Base-by-base conservation (phyloP, 257 asterid species). In the Solanum verrucosum region DNA sequence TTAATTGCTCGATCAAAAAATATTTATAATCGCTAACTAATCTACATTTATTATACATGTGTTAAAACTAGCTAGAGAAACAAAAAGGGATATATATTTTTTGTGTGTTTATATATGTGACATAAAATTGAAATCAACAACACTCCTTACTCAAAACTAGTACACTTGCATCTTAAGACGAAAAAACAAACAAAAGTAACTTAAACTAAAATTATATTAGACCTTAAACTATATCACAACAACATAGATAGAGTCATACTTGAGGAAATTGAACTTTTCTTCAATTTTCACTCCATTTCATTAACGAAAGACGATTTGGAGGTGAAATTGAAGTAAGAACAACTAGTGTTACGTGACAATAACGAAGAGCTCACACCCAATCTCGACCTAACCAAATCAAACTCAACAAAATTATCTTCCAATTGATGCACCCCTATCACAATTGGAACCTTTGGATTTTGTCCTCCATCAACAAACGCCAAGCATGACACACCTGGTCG, bases 381-480 rank as follows among this genome's bases (percentile, higher is more conserved):
- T 56, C 90, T 84, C 1, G 92, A 89, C 21, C 79, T 81, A 3
- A 31, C 87, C 73, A 92, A 65, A 79, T 92, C 93, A 27, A 92
- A 90, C 40, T 92, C 90, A 52, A 90, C 87, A 31, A 92, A 70
- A 46, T 49, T 87, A 68, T 90, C 89, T 63, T 89, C 89, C 72
- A 92, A 27, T 46, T 92, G 93, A 73, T 44, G 85, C 33, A 90
- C 84, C n/a, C 92, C 92, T 13, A 92, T 42, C 5, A 90, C 90
- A 71, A 92, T 79, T 5, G 91, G 46, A 72, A 91, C 87, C 49
- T 73, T 90, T 2, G 91, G 88, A 49, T 68, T 86, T 18, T 1
- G 23, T 86, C 93, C 93, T 60, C 91, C 93, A 34, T 92, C 89
- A 21, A 92, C 89, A 40, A 92, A 90, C 10, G 92, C 92, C 35